Base-by-base conservation (phyloP, 2,329 filamentous ascomycete genomes). In the Phyllachora maydis region DNA sequence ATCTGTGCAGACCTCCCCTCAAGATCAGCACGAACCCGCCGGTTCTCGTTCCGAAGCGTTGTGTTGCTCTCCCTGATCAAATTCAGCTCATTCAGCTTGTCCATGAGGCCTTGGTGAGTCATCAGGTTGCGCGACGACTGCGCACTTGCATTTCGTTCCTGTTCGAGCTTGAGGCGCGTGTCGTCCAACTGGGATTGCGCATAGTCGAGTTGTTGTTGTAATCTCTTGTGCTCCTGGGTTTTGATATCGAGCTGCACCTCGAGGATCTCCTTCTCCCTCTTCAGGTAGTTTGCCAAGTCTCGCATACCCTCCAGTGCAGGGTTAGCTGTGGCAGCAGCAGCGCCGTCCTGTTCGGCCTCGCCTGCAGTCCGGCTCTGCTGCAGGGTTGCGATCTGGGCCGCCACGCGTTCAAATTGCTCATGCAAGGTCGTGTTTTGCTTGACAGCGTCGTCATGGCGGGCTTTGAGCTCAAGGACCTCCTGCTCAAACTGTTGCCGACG, bases 171-270 rank as follows among this genome's bases (percentile, higher is more conserved):
- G 33, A 93, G 59, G 16, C 78, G 70, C 5, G 75, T 65, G 35
- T 93, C 82, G 31, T 98, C 88, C 6, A 98, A 68, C 42, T 95
- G 81, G 12, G 67, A 67, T 37, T 88, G 79, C 6, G 73, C 62
- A 41, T 92, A 83, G 23, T 91, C 75, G 13, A 93, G 62, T 40
- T 95, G 82, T 37, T 93, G 81, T 39, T 85, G 78, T 19, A 93
- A 50, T 25, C 88, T 70, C 48, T 90, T 91, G 25, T 69, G 62
- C 47, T 98, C 88, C 37, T 91, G 79, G 1, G 71, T 61, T 37
- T 85, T 83, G 21, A 95, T 59, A 35, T 93, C 83, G 37, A 82
- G 77, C 40, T 95, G 85, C n/a, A 93, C 79, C 36, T 98, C 85
- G 6, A 93, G 64, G 33, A 98, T 95, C 43, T 95, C 88, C 55